phyloP scores from a whole-genome alignment of 1,284 basidiomycete species.

The Ustilago bromivora region DNA sequence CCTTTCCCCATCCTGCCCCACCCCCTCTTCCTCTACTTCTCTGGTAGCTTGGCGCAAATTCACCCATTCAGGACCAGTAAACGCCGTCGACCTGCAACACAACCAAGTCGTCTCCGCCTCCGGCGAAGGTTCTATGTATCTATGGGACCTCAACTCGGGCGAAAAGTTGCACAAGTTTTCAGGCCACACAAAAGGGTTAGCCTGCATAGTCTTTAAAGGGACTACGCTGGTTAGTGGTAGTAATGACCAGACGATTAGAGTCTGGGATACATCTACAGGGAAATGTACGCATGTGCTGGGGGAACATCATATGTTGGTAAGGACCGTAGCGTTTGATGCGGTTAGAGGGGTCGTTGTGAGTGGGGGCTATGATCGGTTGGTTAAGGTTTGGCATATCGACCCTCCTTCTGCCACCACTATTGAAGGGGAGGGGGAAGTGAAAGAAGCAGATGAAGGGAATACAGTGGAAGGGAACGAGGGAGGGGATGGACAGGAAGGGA shows the following conservation, averaged over 20 bases:
- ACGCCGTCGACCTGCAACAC: constrained; percentile 44
- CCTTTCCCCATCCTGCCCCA: constrained; percentile 4
- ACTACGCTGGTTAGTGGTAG: constrained; percentile 51
- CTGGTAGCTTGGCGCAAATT: constrained; percentile 22
- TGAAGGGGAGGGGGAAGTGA: neutral
- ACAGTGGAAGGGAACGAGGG: neutral
- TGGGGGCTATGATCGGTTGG: constrained; percentile 57
- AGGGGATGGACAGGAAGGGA: neutral
- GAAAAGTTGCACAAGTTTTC: constrained; percentile 42
- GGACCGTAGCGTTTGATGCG: constrained; percentile 47
- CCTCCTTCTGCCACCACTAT: neutral
- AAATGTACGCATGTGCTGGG: constrained; percentile 40
- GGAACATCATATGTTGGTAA: constrained; percentile 50
- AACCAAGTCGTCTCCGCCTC: constrained; percentile 51
- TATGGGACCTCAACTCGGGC: constrained; percentile 53
- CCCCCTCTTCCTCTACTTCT: neutral
- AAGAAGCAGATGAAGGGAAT: neutral
- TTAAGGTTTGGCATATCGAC: constrained; percentile 47
- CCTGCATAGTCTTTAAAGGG: constrained; percentile 50
- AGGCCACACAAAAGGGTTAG: constrained; percentile 55
- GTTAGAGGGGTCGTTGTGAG: constrained; percentile 38
- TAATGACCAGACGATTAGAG: constrained; percentile 59
- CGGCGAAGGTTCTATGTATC: constrained; percentile 53
- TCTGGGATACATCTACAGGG: constrained; percentile 54
- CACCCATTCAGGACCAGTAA: constrained; percentile 46